Evolutionary conservation across 352 stramenopile species (phyloP).

Genomic region (Pythium scleroteichum): DNA sequence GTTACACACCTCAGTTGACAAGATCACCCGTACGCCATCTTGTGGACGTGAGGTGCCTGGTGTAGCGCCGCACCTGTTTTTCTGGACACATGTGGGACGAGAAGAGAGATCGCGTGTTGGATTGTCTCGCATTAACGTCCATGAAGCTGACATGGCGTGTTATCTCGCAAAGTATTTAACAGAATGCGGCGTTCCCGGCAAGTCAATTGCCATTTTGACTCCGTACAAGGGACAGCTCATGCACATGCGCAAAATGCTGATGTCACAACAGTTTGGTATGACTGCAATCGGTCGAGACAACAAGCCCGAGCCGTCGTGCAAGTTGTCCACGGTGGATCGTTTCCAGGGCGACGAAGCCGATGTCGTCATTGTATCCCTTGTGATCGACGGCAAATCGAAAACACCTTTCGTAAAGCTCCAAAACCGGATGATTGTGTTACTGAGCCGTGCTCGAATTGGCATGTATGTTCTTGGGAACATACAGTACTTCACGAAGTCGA

Average conservation of each 20-base stretch:
- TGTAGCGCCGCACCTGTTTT: slow-evolving; percentile 76
- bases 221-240: slow-evolving; percentile 90
- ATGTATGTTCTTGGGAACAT: slow-evolving; percentile 87
- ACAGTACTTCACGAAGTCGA: slow-evolving; percentile 63
- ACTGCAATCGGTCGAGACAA: slow-evolving; percentile 29
- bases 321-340: slow-evolving; percentile 85
- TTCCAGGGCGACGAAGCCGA: slow-evolving; percentile 91
- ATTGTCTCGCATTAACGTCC: slow-evolving; percentile 70
- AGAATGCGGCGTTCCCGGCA: slow-evolving; percentile 63
- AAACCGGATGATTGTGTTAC: slow-evolving; percentile 89
- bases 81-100: slow-evolving; percentile 76
- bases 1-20: slow-evolving; percentile 2
- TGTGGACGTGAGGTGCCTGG: slow-evolving; percentile 77
- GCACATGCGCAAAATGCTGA: slow-evolving; percentile 76
- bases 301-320: slow-evolving; percentile 40
- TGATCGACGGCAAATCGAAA: slow-evolving; percentile 88
- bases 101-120: slow-evolving; percentile 69
- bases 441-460: slow-evolving; percentile 81
- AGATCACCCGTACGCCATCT: slow-evolving; percentile 36
- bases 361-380: slow-evolving; percentile 84
- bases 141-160: slow-evolving; percentile 79
- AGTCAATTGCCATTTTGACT: slow-evolving; percentile 86
- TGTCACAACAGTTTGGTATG: slow-evolving; percentile 40
- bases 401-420: slow-evolving; percentile 87
- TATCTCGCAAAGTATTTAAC: slow-evolving; percentile 79